Base-by-base conservation (phyloP, 129 eudicot species). In the Sambucus nigra region DNA sequence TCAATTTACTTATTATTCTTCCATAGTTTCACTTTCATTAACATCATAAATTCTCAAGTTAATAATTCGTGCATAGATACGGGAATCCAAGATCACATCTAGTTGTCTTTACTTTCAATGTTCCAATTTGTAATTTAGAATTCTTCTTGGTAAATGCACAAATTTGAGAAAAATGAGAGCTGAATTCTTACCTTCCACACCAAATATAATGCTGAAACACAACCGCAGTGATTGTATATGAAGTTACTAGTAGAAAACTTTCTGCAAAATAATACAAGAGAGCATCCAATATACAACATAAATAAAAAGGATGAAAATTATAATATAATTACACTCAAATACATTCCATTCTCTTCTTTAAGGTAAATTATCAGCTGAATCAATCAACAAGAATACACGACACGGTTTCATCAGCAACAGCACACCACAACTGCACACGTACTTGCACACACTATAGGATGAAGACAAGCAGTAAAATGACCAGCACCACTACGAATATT, bases 401-500 rank as follows among this genome's bases (percentile, higher is more conserved):
- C 42, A 35, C 12, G 42, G 13, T 35, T 12, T 7, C 42, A 9
- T 5, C 47, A n/a, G n/a, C n/a, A 18, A 3, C 8, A 26, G 21
- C 15, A 3, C 17, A 23, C 20, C 15, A 14, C 38, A 60, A 11
- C 65, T 46, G 50, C 42, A 23, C 2, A 24, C n/a, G 15, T 25
- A 18, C 5, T 31, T 31, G 8, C 38, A n/a, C n/a, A 31, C 21
- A 15, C 50, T 69, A 69, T 12, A 60, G 18, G 18, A 61, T 21
- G 1, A 69, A 53, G 32, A 69, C 51, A 5, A 69, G 29, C 27
- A 61, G 55, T n/a, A 69, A 4, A 28, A 61, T 47, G 39, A 69
- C 60, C 47, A 69, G 46, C 68, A 69, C 68, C 35, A 60, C 66
- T 24, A 57, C 63, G 42, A 69, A 33, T 29, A 69, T 9, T 14